A percentile compares a stretch with the other conserved stretches of the same genome.
Conservation (phyloP, 306 rosid genomes). For the Dalbergia cultrata region DNA sequence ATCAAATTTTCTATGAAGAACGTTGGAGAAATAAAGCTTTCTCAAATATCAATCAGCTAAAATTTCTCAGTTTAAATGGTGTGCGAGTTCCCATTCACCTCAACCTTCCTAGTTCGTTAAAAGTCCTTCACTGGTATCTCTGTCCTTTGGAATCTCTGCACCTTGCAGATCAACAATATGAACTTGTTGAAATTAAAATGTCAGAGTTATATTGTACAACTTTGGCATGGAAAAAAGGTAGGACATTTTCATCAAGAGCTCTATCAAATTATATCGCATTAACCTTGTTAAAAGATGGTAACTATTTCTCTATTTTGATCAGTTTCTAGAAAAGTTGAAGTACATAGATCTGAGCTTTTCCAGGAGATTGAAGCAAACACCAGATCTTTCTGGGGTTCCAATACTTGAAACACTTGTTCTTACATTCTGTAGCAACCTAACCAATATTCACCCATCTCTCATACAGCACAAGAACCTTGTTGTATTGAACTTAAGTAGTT, state of each 20-base stretch:
- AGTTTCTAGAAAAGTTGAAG: neutral
- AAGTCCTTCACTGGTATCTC: neutral
- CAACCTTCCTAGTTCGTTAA: neutral
- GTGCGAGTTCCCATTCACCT: neutral
- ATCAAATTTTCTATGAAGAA: neutral
- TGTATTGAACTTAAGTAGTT: neutral
- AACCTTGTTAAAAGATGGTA: neutral
- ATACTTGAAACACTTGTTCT: conserved; percentile 5
- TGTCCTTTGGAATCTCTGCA: conserved; percentile 16
- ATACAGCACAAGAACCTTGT: conserved; percentile 6
- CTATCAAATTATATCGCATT: neutral
- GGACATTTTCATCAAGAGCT: neutral
- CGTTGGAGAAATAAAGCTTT: neutral
- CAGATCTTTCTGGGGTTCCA: neutral
- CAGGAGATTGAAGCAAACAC: neutral
- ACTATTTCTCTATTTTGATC: too few species aligned
- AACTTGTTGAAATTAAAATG: conserved; percentile 32
- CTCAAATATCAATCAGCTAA: conserved; percentile 1
- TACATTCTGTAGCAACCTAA: neutral
- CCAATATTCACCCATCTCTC: conserved; percentile 24
- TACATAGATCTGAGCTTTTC: conserved; percentile 11
- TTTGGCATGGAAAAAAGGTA: conserved; percentile 26
- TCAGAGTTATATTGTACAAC: neutral
- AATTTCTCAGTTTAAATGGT: neutral
- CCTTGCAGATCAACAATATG: neutral